These are phyloP conservation scores for Suillus variegatus DNA, from an alignment of 768 basidiomycete species.

Conservation along the genomic window DNA sequence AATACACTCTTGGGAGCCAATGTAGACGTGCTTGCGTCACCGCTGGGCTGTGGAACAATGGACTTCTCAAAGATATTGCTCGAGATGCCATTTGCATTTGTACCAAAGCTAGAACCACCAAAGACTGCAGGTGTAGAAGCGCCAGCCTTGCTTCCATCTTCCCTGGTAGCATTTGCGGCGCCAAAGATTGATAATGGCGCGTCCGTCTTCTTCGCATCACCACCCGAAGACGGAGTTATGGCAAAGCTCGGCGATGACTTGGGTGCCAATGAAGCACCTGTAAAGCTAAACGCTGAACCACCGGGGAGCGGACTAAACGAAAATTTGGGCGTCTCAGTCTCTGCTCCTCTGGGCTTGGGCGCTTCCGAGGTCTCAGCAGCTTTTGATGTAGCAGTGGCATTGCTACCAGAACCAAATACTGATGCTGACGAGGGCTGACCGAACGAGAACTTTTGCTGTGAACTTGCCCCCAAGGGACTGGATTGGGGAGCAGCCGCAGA, in stretches of 20 bases:
- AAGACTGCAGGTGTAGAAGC: constrained; percentile 20
- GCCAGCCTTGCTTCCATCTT: constrained; percentile 12
- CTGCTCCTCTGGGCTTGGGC: constrained; percentile 17
- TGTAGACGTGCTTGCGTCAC: constrained; percentile 21
- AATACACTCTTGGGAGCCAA: constrained; percentile 20
- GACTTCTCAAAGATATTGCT: constrained; percentile 20
- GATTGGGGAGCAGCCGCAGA: constrained; percentile 12
- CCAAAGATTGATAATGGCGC: constrained; percentile 38
- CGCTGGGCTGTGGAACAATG: constrained; percentile 17
- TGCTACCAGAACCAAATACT: background rate
- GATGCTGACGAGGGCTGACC: background rate
- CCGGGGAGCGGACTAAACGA: constrained; percentile 24
- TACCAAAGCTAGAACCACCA: constrained; percentile 20
- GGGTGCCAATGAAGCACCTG: constrained; percentile 12
- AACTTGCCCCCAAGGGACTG: constrained; percentile 1
- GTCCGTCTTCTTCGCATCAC: constrained; percentile 28
- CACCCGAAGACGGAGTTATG: constrained; percentile 16
- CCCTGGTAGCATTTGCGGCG: constrained; percentile 18
- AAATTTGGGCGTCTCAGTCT: constrained; percentile 20
- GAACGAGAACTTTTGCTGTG: constrained; percentile 6
- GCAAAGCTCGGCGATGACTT: constrained; percentile 25
- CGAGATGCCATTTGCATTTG: constrained; percentile 17
- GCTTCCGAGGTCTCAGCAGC: constrained; percentile 13
- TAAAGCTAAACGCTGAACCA: constrained; percentile 9
- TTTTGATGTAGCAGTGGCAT: background rate